Percentiles rank a stretch among this genome's conserved stretches.
These are phyloP conservation scores for Hydrangea macrophylla DNA, from an alignment of 148 eudicot genomes.

Conservation along the genomic window DNA sequence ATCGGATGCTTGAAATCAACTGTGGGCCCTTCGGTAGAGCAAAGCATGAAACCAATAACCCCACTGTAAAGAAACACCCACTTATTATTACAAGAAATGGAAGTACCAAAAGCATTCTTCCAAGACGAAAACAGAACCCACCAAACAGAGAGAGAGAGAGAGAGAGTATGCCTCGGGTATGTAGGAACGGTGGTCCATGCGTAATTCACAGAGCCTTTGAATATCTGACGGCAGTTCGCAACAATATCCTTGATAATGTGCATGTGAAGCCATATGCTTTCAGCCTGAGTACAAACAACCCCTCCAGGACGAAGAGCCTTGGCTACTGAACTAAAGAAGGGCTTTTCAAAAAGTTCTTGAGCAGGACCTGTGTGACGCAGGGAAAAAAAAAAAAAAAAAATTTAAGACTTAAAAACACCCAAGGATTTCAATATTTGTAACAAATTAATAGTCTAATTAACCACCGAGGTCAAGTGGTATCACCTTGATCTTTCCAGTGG, in stretches of 20 bases:
- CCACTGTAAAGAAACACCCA: constrained; percentile 45
- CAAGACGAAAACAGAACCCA: neutral
- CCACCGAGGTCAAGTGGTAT: too few species aligned
- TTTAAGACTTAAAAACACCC: neutral
- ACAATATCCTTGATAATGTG: constrained; percentile 95
- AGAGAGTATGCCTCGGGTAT: constrained; percentile 69
- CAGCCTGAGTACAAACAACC: constrained; percentile 94
- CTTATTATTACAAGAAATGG: neutral
- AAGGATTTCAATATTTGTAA: neutral
- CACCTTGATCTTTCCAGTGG: too few species aligned
- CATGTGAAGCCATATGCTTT: constrained; percentile 99
- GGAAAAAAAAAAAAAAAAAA: neutral
- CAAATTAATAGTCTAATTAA: neutral
- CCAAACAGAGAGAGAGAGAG: neutral
- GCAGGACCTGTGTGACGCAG: constrained; percentile 75
- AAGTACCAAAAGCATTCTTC: neutral
- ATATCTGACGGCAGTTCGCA: constrained; percentile 73
- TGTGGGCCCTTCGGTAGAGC: constrained; percentile 75
- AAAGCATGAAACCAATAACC: constrained; percentile 85
- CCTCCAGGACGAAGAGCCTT: constrained; percentile 99
- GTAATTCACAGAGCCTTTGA: constrained; percentile 93
- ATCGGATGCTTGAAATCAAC: constrained; percentile 79
- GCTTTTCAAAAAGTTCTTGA: constrained; percentile 89
- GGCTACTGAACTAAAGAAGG: constrained; percentile 81
- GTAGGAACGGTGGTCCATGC: constrained; percentile 99